Conservation (phyloP, 2,329 filamentous ascomycete species). For the Diaporthe humulicola region DNA sequence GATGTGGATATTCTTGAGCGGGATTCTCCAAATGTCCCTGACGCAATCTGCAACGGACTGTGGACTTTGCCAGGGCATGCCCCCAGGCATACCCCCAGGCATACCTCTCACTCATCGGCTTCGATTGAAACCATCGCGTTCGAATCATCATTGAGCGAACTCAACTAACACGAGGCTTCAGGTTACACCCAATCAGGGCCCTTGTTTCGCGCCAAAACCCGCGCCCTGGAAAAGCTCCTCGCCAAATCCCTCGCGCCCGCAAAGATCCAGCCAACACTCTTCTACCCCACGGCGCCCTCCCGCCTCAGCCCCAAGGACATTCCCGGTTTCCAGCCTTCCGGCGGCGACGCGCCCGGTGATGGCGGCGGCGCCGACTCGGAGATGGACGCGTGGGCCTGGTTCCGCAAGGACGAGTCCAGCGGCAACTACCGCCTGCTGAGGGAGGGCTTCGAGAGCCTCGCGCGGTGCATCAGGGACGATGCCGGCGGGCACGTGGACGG, state of each 20-base stretch:
- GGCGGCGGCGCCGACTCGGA: slow-evolving; percentile 52
- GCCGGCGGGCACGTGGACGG: slow-evolving; percentile 81
- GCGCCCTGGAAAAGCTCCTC: slow-evolving; percentile 85
- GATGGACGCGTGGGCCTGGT: slow-evolving; percentile 87
- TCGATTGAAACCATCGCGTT: neutral
- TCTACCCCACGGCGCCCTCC: slow-evolving; percentile 79
- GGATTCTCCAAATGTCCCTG: neutral
- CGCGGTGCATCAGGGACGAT: slow-evolving; percentile 69
- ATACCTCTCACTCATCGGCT: slow-evolving; percentile 6
- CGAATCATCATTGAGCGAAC: neutral
- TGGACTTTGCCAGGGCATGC: neutral
- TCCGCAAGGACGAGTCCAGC: slow-evolving; percentile 75
- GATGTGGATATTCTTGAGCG: neutral
- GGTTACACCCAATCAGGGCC: slow-evolving; percentile 92
- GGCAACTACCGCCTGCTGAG: slow-evolving; percentile 77
- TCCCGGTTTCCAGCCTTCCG: slow-evolving; percentile 72
- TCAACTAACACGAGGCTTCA: slow-evolving; percentile 46
- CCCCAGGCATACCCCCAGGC: neutral
- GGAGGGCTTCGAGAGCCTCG: slow-evolving; percentile 75
- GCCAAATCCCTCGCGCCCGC: slow-evolving; percentile 77
- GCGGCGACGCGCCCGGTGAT: slow-evolving; percentile 50
- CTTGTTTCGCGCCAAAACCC: slow-evolving; percentile 89
- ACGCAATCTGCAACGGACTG: neutral
- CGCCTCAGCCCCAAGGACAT: slow-evolving; percentile 75
- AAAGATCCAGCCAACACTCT: slow-evolving; percentile 61